Percentiles rank a stretch among this genome's conserved stretches.
Conservation (phyloP, 345 rosid genomes). For the Ceriops tagal region DNA sequence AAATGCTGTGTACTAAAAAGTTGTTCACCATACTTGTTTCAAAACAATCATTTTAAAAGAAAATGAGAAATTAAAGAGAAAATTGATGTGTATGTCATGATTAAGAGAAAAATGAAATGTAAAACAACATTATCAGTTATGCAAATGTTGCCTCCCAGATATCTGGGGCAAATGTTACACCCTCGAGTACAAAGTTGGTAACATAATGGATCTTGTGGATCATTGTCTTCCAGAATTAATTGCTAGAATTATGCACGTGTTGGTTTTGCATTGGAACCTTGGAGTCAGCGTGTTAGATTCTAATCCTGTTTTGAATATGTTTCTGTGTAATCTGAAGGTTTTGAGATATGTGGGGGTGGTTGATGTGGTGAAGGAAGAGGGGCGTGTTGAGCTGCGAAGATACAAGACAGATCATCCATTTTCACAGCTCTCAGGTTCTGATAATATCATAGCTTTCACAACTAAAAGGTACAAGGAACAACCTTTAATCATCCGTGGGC, state of each 20-base stretch:
- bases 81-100: not conserved
- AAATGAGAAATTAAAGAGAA: not conserved
- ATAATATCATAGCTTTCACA: constrained; percentile 94
- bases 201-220: no score
- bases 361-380: constrained; percentile 57
- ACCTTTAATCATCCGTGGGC: constrained; percentile 93
- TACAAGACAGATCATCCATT: constrained; percentile 85
- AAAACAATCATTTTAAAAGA: not conserved
- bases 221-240: no score
- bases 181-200: not conserved
- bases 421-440: constrained; percentile 86
- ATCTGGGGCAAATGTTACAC: not conserved
- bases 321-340: constrained; percentile 43
- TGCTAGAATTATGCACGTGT: not conserved
- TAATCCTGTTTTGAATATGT: not conserved
- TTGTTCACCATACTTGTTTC: not conserved
- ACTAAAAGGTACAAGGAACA: constrained; percentile 84
- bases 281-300: not conserved
- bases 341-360: constrained; percentile 92
- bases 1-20: not conserved
- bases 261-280: not conserved
- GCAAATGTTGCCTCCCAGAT: not conserved
- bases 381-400: constrained; percentile 66
- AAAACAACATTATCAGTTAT: not conserved
- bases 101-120: not conserved